A percentile compares a stretch with the other conserved stretches of the same genome.
Conservation (phyloP, 352 stramenopile species). For the Pythium phragmitis region DNA sequence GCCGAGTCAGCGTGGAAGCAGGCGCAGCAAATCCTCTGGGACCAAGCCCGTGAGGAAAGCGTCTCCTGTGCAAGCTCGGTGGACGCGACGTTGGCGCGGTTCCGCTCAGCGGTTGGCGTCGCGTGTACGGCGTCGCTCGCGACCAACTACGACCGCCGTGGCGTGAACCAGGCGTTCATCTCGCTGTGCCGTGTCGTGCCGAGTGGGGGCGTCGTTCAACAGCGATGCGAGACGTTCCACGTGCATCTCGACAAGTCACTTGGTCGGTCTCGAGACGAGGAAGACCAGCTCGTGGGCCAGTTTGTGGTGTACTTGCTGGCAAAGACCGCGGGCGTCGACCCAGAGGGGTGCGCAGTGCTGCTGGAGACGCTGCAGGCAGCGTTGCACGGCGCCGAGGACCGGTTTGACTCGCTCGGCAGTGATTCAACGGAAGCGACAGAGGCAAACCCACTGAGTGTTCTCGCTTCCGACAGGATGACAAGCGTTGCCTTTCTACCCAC, state of each 20-base stretch:
- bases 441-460: constrained; percentile 14
- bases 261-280: constrained; percentile 47
- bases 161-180: constrained; percentile 67
- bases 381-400: constrained; percentile 33
- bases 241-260: constrained; percentile 66
- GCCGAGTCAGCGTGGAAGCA: constrained; percentile 53
- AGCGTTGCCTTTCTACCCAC: constrained; percentile 55
- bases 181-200: constrained; percentile 44
- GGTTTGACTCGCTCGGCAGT: neutral
- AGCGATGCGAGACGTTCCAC: constrained; percentile 53
- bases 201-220: constrained; percentile 5
- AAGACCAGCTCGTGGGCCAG: constrained; percentile 67
- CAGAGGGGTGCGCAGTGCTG: constrained; percentile 29
- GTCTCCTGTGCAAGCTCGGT: constrained; percentile 22
- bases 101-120: constrained; percentile 48
- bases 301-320: constrained; percentile 72
- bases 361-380: constrained; percentile 32
- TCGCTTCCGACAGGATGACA: constrained; percentile 17
- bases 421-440: constrained; percentile 22
- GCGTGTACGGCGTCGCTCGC: constrained; percentile 71
- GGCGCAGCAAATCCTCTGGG: constrained; percentile 36
- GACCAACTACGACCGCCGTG: constrained; percentile 60
- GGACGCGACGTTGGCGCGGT: constrained; percentile 34
- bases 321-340: constrained; percentile 40
- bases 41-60: constrained; percentile 30